phyloP scores from a whole-genome alignment of 345 rosid genomes.

The Hevea brasiliensis region DNA sequence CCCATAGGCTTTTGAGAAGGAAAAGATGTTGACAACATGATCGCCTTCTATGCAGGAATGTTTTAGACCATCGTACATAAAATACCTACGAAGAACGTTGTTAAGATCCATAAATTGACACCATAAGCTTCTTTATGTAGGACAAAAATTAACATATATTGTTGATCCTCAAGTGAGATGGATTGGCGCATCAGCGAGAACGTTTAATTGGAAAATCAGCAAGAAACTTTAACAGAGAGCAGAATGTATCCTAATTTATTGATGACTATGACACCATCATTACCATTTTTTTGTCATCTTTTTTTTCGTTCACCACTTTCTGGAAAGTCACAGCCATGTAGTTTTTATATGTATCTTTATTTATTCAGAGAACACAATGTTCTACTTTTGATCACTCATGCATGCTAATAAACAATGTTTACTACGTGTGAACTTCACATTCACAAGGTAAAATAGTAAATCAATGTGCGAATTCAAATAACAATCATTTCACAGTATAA shows the following conservation, averaged over 20 bases:
- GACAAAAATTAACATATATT: not conserved
- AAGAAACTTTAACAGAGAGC: not conserved
- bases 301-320: not conserved
- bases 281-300: not conserved
- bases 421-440: not conserved
- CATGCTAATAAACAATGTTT: not conserved
- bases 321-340: not conserved
- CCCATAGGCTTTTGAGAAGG: slow-evolving; percentile 97
- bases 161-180: not conserved
- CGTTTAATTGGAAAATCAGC: too few relatives aligned
- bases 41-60: slow-evolving; percentile 88
- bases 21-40: slow-evolving; percentile 88
- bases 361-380: not conserved
- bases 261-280: not conserved
- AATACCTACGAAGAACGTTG: slow-evolving; percentile 61
- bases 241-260: not conserved
- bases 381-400: not conserved
- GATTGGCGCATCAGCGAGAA: not conserved
- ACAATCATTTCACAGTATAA: not conserved
- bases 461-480: not conserved
- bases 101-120: slow-evolving; percentile 8
- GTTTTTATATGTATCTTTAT: not conserved
- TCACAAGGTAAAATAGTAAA: not conserved
- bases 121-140: not conserved
- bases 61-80: slow-evolving; percentile 87